A percentile compares a stretch with the other conserved stretches of the same genome.
phyloP scores from a whole-genome alignment of 345 rosid species.

The Bruguiera parviflora region DNA sequence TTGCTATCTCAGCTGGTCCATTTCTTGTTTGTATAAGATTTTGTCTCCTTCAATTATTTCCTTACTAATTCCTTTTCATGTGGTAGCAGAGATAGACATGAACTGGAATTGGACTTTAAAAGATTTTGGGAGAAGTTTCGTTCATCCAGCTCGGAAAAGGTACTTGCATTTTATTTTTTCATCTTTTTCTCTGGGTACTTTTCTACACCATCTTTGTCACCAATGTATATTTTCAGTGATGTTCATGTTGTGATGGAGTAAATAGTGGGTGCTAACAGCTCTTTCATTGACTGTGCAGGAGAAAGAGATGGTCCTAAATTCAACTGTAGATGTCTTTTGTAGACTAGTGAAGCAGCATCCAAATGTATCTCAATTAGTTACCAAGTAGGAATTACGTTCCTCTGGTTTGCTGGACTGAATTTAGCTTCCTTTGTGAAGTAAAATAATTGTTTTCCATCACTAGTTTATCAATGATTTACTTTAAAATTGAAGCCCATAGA shows the following conservation, averaged over 20 bases:
- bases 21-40: neutral
- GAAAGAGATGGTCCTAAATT: conserved; percentile 96
- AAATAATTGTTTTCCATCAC: neutral
- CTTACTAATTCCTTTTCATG: neutral
- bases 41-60: neutral
- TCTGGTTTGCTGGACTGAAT: conserved; percentile 5
- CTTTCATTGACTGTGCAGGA: conserved; percentile 62
- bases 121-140: conserved; percentile 99
- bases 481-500: neutral
- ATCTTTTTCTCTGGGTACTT: conserved; percentile 8
- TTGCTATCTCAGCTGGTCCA: no score
- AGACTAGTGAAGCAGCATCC: conserved; percentile 96
- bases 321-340: conserved; percentile 88
- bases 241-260: neutral
- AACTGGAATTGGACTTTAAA: conserved; percentile 95
- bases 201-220: neutral
- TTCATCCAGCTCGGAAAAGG: conserved; percentile 96
- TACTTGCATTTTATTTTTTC: conserved; percentile 17
- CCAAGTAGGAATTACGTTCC: conserved; percentile 57
- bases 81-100: conserved; percentile 69
- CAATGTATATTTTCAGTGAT: neutral
- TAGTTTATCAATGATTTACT: neutral
- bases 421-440: neutral
- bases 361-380: conserved; percentile 90
- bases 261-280: conserved; percentile 21